These are phyloP conservation scores for Epithele typhae DNA, from an alignment of 768 basidiomycete species.

Conservation along the genomic window DNA sequence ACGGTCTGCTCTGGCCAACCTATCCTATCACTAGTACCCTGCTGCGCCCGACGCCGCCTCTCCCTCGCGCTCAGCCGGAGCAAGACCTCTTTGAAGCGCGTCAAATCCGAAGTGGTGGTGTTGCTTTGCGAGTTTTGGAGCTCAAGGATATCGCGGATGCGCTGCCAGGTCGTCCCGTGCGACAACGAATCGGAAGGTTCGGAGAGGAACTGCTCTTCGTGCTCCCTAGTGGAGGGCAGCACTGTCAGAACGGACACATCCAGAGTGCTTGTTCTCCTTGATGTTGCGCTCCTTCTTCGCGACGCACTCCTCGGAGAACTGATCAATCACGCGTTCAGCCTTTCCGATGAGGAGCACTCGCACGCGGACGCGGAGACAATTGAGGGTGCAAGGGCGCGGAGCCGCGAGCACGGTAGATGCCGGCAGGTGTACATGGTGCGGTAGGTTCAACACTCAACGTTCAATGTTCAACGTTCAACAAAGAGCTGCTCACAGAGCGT, in stretches of 20 bases:
- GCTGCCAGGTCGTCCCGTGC: constrained; percentile 92
- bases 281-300: constrained; percentile 88
- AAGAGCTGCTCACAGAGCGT: too few relatives aligned
- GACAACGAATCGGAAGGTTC: constrained; percentile 73
- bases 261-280: constrained; percentile 90
- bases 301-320: constrained; percentile 86
- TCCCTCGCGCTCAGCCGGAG: constrained; percentile 85
- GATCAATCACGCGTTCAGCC: constrained; percentile 84
- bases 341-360: too few relatives aligned
- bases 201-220: constrained; percentile 77
- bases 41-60: constrained; percentile 88
- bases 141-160: constrained; percentile 82
- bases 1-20: too few relatives aligned
- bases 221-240: too few relatives aligned
- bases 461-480: too few relatives aligned
- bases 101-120: constrained; percentile 87
- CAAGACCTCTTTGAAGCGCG: constrained; percentile 90
- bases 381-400: too few relatives aligned
- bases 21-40: constrained; percentile 82
- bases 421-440: too few relatives aligned
- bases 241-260: not conserved
- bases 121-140: constrained; percentile 97
- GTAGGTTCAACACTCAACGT: too few relatives aligned
- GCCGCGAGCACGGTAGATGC: too few relatives aligned
- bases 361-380: too few relatives aligned